These are phyloP conservation scores for Kodamaea neixiangensis DNA, from an alignment of 805 yeast species.

Conservation along the genomic window DNA sequence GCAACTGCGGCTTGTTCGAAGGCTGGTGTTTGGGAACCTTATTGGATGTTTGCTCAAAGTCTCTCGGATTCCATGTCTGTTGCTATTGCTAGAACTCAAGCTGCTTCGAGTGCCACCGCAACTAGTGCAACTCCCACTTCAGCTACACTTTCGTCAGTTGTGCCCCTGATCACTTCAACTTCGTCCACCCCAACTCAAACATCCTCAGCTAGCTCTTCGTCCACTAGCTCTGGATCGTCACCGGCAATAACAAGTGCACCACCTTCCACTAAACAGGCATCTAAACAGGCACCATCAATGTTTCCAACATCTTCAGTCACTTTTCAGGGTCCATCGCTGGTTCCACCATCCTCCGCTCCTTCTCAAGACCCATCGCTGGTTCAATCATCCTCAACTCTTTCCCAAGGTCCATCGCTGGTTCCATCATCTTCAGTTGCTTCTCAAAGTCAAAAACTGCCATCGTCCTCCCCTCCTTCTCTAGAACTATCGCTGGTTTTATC, in stretches of 20 bases:
- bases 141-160: slow-evolving; percentile 7
- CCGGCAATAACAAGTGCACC: background rate
- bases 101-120: slow-evolving; percentile 14
- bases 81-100: slow-evolving; percentile 25
- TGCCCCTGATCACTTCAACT: slow-evolving; percentile 4
- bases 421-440: too few relatives aligned
- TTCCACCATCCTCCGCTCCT: background rate
- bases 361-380: too few relatives aligned
- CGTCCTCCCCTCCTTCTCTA: too few relatives aligned
- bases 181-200: slow-evolving; percentile 6
- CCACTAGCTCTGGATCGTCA: background rate
- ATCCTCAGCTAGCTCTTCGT: slow-evolving; percentile 1
- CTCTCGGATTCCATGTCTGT: slow-evolving; percentile 24
- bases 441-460: too few relatives aligned
- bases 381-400: too few relatives aligned
- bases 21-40: slow-evolving; percentile 38
- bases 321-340: background rate
- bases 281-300: too few relatives aligned
- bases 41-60: slow-evolving; percentile 30
- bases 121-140: slow-evolving; percentile 7
- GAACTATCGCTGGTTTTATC: too few relatives aligned
- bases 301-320: too few relatives aligned
- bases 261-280: background rate
- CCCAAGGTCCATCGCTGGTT: too few relatives aligned
- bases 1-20: slow-evolving; percentile 36